These are phyloP conservation scores for Volutella citrinella DNA, from an alignment of 2,329 filamentous ascomycete species.

Conservation along the genomic window DNA sequence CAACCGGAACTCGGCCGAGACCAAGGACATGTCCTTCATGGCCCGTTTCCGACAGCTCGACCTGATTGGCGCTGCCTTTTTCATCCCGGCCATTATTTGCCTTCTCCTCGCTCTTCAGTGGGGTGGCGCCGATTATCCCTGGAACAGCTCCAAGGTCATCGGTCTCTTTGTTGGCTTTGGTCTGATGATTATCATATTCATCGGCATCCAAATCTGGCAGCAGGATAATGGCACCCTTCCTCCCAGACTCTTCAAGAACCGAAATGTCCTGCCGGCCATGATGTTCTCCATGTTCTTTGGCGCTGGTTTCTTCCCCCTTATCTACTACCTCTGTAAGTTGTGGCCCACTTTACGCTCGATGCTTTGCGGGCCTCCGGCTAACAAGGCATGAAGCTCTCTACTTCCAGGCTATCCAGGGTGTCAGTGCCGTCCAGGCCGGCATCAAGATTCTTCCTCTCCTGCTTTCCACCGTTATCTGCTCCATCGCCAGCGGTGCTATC, in stretches of 20 bases:
- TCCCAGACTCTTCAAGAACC: slow-evolving; percentile 42
- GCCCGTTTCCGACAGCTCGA: slow-evolving; percentile 46
- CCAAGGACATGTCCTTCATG: slow-evolving; percentile 30
- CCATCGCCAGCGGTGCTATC: slow-evolving; percentile 40
- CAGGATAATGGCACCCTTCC: slow-evolving; percentile 44
- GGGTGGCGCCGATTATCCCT: slow-evolving; percentile 51
- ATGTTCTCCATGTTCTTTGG: slow-evolving; percentile 48
- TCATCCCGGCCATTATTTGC: slow-evolving; percentile 51
- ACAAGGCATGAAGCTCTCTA: slow-evolving; percentile 39
- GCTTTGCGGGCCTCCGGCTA: slow-evolving; percentile 11
- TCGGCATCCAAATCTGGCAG: slow-evolving; percentile 42
- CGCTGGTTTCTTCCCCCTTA: slow-evolving; percentile 49
- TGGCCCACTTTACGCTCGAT: no score
- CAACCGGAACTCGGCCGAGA: slow-evolving; percentile 33
- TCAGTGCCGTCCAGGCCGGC: slow-evolving; percentile 50
- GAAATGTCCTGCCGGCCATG: slow-evolving; percentile 39
- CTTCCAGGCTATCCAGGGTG: slow-evolving; percentile 53
- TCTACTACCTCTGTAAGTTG: slow-evolving; percentile 50
- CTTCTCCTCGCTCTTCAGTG: slow-evolving; percentile 56
- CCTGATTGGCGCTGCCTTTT: slow-evolving; percentile 44
- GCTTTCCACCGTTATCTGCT: slow-evolving; percentile 47
- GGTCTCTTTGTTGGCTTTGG: slow-evolving; percentile 50
- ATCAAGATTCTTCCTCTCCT: slow-evolving; percentile 54
- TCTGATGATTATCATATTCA: slow-evolving; percentile 44
- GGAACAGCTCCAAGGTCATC: slow-evolving; percentile 47